A percentile compares a stretch with the other conserved stretches of the same genome.
These are phyloP conservation scores for Dunaliella primolecta DNA, from an alignment of 139 green algal species.

Conservation along the genomic window DNA sequence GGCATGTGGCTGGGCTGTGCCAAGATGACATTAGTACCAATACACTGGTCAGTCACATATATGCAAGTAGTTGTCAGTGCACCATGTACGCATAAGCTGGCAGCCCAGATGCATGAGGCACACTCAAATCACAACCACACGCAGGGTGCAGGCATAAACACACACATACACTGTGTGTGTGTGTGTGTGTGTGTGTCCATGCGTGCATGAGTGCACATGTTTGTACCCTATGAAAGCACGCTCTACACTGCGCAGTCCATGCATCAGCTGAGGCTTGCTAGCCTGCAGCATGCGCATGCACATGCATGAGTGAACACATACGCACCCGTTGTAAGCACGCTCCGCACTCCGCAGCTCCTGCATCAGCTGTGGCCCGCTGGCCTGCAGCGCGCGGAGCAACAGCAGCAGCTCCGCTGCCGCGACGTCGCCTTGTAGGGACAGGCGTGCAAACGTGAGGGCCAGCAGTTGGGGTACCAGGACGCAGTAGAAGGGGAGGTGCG, in stretches of 20 bases:
- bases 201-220: not conserved
- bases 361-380: constrained; percentile 31
- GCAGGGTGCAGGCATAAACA: too few relatives aligned
- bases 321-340: constrained; percentile 41
- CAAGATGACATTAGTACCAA: too few relatives aligned
- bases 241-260: constrained; percentile 46
- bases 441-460: constrained; percentile 37
- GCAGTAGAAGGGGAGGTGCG: constrained; percentile 78
- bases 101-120: too few relatives aligned
- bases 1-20: too few relatives aligned
- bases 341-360: constrained; percentile 46
- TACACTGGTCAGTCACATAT: too few relatives aligned
- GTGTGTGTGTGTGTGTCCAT: not conserved
- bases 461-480: constrained; percentile 73
- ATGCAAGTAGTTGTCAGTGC: too few relatives aligned
- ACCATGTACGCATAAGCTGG: too few relatives aligned
- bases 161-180: too few relatives aligned
- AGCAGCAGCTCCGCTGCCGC: constrained; percentile 46
- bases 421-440: constrained; percentile 21
- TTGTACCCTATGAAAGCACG: constrained; percentile 40
- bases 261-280: constrained; percentile 29
- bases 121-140: too few relatives aligned
- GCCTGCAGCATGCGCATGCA: constrained; percentile 17
- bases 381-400: constrained; percentile 32
- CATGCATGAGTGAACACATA: not conserved